These are phyloP conservation scores for Diplocarpon rosae DNA, from an alignment of 2,329 filamentous ascomycete genomes.

Conservation along the genomic window DNA sequence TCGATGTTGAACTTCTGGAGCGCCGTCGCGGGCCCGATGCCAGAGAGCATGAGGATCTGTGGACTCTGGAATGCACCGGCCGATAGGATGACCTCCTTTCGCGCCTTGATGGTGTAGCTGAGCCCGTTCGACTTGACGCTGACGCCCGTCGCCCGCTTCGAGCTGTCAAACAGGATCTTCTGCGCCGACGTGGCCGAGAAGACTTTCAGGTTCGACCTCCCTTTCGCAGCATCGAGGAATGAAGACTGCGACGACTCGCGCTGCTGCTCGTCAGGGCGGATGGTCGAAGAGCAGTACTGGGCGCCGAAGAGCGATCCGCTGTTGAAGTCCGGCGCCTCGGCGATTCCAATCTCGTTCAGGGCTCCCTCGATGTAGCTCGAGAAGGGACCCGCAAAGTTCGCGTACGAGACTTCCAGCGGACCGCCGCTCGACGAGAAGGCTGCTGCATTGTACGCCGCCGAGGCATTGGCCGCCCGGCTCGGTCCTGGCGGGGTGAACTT, in stretches of 20 bases:
- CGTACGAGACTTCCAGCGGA: conserved; percentile 31
- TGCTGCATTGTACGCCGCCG: conserved; percentile 17
- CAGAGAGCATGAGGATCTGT: conserved; percentile 38
- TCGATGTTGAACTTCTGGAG: conserved; percentile 34
- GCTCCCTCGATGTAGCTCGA: conserved; percentile 30
- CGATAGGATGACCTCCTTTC: conserved; percentile 26
- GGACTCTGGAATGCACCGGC: conserved; percentile 40
- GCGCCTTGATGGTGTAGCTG: conserved; percentile 11
- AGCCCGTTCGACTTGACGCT: conserved; percentile 19
- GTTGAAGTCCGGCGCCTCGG: conserved; percentile 29
- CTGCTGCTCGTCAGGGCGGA: conserved; percentile 21
- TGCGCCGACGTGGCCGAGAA: conserved; percentile 34
- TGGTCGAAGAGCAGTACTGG: conserved; percentile 27
- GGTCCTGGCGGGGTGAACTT: conserved; percentile 21
- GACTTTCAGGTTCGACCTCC: conserved; percentile 28
- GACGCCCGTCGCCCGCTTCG: conserved; percentile 34
- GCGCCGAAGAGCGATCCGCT: conserved; percentile 32
- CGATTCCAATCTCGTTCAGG: conserved; percentile 30
- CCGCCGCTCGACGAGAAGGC: conserved; percentile 19
- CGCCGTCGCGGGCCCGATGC: conserved; percentile 34
- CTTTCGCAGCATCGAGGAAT: conserved; percentile 25
- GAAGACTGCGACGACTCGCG: conserved; percentile 30
- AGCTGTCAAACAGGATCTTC: conserved; percentile 33
- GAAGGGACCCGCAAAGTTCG: conserved; percentile 29
- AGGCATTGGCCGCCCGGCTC: conserved; percentile 19